Conservation (phyloP, 208 protist genomes). For the Leishmania guyanensis region DNA sequence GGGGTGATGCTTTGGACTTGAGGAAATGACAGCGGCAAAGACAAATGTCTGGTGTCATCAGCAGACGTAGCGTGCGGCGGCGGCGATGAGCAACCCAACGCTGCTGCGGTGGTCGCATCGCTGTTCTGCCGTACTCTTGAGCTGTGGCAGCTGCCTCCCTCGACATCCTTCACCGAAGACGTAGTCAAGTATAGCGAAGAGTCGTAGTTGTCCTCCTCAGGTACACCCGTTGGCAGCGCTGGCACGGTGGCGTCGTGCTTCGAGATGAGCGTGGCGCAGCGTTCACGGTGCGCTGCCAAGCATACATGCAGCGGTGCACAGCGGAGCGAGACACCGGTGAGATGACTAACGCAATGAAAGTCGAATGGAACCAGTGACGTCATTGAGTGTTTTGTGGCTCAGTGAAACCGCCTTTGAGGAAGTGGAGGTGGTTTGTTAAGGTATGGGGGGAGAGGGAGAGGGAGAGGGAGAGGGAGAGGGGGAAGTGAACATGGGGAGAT, state of each 20-base stretch:
- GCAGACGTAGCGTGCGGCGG: background rate
- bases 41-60: background rate
- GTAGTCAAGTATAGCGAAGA: background rate
- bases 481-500: background rate
- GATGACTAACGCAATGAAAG: constrained; percentile 28
- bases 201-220: background rate
- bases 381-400: constrained; percentile 4
- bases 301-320: constrained; percentile 25
- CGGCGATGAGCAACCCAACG: background rate
- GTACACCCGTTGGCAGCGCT: background rate
- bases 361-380: constrained; percentile 33
- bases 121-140: background rate
- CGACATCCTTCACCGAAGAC: background rate
- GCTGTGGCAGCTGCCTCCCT: background rate
- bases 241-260: background rate
- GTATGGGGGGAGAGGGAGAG: background rate
- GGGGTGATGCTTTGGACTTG: background rate
- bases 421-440: no score
- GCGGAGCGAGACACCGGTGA: constrained; percentile 29
- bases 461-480: background rate
- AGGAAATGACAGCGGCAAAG: background rate
- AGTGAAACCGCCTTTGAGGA: background rate
- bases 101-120: background rate
- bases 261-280: background rate
- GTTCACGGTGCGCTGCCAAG: constrained; percentile 7